These are phyloP conservation scores for Crataegus laevigata DNA, from an alignment of 306 rosid genomes.

Conservation along the genomic window DNA sequence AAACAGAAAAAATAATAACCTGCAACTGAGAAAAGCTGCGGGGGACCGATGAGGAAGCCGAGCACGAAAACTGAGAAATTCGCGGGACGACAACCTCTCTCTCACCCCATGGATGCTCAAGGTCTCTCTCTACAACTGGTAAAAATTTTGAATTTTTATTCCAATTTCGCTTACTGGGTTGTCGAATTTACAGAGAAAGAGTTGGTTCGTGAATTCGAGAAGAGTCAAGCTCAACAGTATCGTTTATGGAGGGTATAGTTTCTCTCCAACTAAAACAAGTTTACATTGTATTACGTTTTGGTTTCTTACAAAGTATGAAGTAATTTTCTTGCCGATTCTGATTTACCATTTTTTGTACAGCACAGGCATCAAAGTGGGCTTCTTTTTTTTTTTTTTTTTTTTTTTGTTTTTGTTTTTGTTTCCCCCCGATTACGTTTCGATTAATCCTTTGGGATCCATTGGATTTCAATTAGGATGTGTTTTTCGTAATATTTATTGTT, in stretches of 20 bases:
- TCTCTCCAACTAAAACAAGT: background rate
- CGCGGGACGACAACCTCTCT: slow-evolving; percentile 29
- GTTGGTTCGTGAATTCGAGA: slow-evolving; percentile 62
- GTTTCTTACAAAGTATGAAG: background rate
- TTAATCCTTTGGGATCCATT: background rate
- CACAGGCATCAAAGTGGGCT: background rate
- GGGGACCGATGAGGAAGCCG: slow-evolving; percentile 45
- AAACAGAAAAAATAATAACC: background rate
- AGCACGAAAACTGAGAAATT: slow-evolving; percentile 41
- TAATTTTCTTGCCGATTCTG: background rate
- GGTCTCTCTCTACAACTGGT: slow-evolving; percentile 29
- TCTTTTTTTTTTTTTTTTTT: background rate
- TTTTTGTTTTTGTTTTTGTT: too few relatives aligned
- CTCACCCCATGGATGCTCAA: slow-evolving; percentile 64
- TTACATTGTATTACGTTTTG: background rate
- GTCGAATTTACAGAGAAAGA: slow-evolving; percentile 52
- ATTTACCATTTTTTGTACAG: background rate
- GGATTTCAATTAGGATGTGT: background rate
- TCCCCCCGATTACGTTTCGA: background rate
- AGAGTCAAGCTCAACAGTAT: slow-evolving; percentile 52
- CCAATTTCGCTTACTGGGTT: background rate
- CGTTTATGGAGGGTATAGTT: slow-evolving; percentile 69
- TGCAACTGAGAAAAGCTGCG: background rate
- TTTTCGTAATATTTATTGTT: background rate
- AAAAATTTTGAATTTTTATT: background rate